These are phyloP conservation scores for Coemansia sp. DNA, from an alignment of 192 early-diverging fungal genomes.

Conservation along the genomic window DNA sequence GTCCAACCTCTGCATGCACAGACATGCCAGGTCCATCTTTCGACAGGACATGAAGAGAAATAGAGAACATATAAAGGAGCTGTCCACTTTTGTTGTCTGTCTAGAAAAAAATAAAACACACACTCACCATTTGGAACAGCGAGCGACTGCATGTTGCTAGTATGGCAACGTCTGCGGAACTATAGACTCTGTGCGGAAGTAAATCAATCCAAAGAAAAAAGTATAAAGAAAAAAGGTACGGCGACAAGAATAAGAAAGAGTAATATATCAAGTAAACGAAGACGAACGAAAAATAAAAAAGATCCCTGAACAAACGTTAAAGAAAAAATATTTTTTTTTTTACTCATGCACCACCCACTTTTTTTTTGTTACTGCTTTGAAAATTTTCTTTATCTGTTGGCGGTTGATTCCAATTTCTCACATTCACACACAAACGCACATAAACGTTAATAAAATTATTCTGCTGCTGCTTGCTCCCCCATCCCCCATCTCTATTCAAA, in stretches of 20 bases:
- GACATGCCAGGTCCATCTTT: no score
- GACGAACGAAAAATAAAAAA: no score
- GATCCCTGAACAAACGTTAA: background rate
- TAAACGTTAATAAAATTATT: background rate
- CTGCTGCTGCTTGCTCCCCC: no score
- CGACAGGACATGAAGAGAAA: no score
- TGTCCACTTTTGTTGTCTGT: no score
- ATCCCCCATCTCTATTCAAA: background rate
- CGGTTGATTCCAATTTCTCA: background rate
- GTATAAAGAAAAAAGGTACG: conserved; percentile 8
- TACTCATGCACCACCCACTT: conserved; percentile 1
- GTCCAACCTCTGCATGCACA: background rate
- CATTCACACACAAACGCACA: background rate
- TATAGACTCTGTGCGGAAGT: background rate
- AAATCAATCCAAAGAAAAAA: conserved; percentile 2
- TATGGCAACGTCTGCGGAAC: background rate
- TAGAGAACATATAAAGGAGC: no score
- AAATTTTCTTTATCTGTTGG: conserved; percentile 9
- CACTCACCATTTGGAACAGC: conserved; percentile 18
- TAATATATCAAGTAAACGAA: background rate
- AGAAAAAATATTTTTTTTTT: background rate
- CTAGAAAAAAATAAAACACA: background rate
- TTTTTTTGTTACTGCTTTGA: conserved; percentile 11
- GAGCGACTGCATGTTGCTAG: conserved; percentile 18
- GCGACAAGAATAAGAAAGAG: conserved; percentile 11